Conservation (phyloP, 257 asterid species). For the Sherardia arvensis region DNA sequence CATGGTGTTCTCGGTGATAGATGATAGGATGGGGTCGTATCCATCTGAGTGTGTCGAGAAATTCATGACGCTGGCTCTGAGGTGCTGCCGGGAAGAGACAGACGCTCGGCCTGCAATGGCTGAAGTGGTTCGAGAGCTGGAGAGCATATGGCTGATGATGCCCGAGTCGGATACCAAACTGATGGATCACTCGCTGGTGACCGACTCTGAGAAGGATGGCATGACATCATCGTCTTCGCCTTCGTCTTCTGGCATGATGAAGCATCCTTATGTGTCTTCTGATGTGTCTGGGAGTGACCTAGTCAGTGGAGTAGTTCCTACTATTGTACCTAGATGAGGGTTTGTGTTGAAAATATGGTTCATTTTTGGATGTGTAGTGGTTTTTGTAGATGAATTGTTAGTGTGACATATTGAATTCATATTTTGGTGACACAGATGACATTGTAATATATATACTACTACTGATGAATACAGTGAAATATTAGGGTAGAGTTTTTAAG, state of each 20-base stretch:
- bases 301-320: slow-evolving; percentile 27
- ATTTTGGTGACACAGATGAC: neutral
- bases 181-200: slow-evolving; percentile 8
- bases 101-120: slow-evolving; percentile 29
- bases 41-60: slow-evolving; percentile 27
- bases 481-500: too few species aligned
- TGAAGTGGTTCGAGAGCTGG: slow-evolving; percentile 29
- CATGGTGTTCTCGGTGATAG: slow-evolving; percentile 25
- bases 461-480: too few species aligned
- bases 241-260: slow-evolving; percentile 18
- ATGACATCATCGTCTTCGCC: neutral
- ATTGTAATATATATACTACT: too few species aligned
- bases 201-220: slow-evolving; percentile 13
- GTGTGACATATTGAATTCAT: neutral
- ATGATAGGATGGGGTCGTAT: slow-evolving; percentile 24
- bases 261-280: slow-evolving; percentile 15
- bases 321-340: slow-evolving; percentile 25
- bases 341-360: slow-evolving; percentile 5
- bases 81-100: slow-evolving; percentile 27
- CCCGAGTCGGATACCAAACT: slow-evolving; percentile 17
- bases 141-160: slow-evolving; percentile 20
- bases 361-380: neutral
- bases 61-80: slow-evolving; percentile 26
- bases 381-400: neutral
- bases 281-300: slow-evolving; percentile 28